phyloP scores from a whole-genome alignment of 1,284 basidiomycete species.

The Puccinia hordei region DNA sequence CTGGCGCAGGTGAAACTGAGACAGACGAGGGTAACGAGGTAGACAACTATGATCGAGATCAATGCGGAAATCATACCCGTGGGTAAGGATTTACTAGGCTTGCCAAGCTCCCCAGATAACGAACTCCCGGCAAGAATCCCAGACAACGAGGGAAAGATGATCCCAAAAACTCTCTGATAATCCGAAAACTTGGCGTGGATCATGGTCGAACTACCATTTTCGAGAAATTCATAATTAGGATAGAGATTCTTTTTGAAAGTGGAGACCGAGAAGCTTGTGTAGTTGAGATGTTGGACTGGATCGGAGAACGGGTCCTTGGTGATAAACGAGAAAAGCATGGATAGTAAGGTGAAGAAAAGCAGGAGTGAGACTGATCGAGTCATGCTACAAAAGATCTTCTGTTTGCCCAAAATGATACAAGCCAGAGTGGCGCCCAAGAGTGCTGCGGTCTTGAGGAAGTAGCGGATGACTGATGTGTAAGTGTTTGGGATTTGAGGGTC shows the following conservation, averaged over 20 bases:
- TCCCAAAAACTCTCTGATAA: conserved; percentile 41
- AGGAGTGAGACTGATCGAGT: conserved; percentile 28
- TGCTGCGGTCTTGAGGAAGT: conserved; percentile 24
- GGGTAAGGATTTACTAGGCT: conserved; percentile 42
- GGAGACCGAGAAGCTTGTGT: conserved; percentile 35
- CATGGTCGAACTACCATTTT: neutral
- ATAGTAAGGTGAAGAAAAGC: conserved; percentile 34
- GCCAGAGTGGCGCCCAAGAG: conserved; percentile 25
- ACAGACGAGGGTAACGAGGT: conserved; percentile 16
- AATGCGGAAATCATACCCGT: conserved; percentile 36
- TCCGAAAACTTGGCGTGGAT: conserved; percentile 20
- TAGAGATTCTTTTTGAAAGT: conserved; percentile 33
- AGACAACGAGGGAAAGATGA: conserved; percentile 41
- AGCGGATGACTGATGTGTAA: conserved; percentile 13
- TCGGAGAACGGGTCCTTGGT: conserved; percentile 17
- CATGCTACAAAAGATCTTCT: conserved; percentile 26
- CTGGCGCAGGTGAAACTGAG: conserved; percentile 33
- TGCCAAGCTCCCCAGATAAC: conserved; percentile 31
- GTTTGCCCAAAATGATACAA: conserved; percentile 30
- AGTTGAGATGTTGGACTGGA: conserved; percentile 14
- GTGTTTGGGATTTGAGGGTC: conserved; percentile 16
- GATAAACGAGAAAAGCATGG: conserved; percentile 37
- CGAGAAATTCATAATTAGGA: conserved; percentile 10
- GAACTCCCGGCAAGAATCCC: conserved; percentile 41
- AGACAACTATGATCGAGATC: conserved; percentile 20